Conservation (phyloP, 257 asterid species). For the Lycium barbarum region DNA sequence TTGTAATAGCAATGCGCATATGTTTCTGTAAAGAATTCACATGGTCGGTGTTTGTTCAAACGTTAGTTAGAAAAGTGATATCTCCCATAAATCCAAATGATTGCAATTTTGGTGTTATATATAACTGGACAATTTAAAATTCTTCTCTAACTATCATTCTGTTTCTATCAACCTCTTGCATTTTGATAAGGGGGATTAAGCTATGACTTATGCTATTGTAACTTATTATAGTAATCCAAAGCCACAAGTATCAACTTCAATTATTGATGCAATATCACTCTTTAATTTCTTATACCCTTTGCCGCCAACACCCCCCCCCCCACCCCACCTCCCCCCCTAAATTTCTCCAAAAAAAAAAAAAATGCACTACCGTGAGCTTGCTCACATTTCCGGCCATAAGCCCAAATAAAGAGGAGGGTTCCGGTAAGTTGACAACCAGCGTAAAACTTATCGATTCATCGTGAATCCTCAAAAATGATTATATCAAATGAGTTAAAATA, state of each 20-base stretch:
- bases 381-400: background rate
- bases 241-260: background rate
- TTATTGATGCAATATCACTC: background rate
- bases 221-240: background rate
- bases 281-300: background rate
- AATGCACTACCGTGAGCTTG: background rate
- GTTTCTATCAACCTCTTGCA: conserved; percentile 16
- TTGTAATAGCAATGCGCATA: background rate
- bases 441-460: background rate
- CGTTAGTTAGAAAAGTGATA: background rate
- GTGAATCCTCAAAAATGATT: background rate
- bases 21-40: background rate
- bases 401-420: background rate
- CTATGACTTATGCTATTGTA: background rate
- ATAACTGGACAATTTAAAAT: background rate
- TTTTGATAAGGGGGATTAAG: background rate
- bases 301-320: no score
- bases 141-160: background rate
- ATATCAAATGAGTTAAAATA: background rate
- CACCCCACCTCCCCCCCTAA: no score
- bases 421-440: fast-evolving
- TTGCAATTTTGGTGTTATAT: background rate
- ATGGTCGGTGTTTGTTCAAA: background rate
- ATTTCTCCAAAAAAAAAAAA: no score
- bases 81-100: background rate